Evolutionary conservation across 345 rosid genomes (phyloP), one percentile per base, ranked within the genome.

Genomic region (Populus tremula): DNA sequence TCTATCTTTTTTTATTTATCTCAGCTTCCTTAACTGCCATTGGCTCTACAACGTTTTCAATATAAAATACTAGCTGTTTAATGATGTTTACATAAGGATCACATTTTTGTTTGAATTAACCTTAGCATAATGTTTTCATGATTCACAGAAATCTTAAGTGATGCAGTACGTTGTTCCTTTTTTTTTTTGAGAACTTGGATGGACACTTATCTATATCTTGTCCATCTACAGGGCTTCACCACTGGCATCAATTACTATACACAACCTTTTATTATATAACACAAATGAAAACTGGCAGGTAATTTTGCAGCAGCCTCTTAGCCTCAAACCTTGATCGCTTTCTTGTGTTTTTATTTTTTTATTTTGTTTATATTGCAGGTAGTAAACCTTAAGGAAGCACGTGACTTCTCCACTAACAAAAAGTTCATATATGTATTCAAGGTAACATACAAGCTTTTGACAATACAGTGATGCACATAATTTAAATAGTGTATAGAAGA

Each of bases 231-330:
- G 99, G 99, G 96, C 97, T 79, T 77, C 98, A 70, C 99, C 99
- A 18, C 81, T 96, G 87, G 99, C 98, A 83, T 89, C 98, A 77
- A 84, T 96, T 75, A 96, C 98, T 0, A 92, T 96, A 72, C 94
- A 88, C 70, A 93, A 93, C 85, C 92, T 96, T 81, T 80, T 90
- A 62, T 82, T 96, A 68, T 91, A 85, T 84, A 90, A 97, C 29
- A 96, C 99, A 50, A 92, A 96, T 69, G 99, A 96, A 88, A 90
- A 85, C 76, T 96, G 99, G 99, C 86, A 93, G 98, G 99, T 96
- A 85, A 74, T 64, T 72, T 70, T 77, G 31, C 75, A 20, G 4
- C 33, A 45, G 61, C 14, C 72, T 80, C 39, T 17, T 31, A n/a
- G 41, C 66, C 29, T 35, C 45, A 61, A 75, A 25, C 67, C 64